Base-by-base conservation (phyloP, 768 basidiomycete genomes). In the Amylocystis lapponica region DNA sequence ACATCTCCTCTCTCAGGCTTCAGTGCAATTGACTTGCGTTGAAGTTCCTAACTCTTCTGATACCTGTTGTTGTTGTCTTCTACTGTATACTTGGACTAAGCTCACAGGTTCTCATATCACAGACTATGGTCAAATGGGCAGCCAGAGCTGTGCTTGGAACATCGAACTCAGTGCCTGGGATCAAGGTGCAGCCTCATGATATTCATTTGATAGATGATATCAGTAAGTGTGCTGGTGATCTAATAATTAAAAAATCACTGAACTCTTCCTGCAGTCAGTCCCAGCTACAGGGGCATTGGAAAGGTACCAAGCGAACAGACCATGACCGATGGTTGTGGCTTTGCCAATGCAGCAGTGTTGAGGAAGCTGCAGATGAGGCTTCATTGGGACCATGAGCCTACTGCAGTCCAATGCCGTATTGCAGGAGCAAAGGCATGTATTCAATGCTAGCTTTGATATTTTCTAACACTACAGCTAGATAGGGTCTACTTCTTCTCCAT, bases 271-370 rank as follows among this genome's bases (percentile, higher is more conserved):
- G 5, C 27, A 67, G 63, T 62, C 11, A 59, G 63, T 7, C 36
- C 46, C 13, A 43, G 44, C 5, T 60, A 51, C 30, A 29, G 39
- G 14, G 45, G 55, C 22, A 11, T 30, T 12, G 45, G 49, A 1
- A 61, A 66, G 37, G 49, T 41, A 1, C 52, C 59, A 0, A 54
- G 49, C 20, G 58, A 62, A 32, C 56, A 58, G 53, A 53, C 49
- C 6, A 75, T 85, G 66, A 87, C 86, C 0, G 86, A 88, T 54
- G 86, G 86, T 0, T 85, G 83, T 59, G 85, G 86, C 0, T 66
- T 76, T 21, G 79, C 86, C 2, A 88, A 84, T 52, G 70, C 68
- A 10, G 66, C 75, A 0, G 78, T 72, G 0, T 60, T 83, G 20
- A 36, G 48, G 5, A 3, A 14, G 5, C 39, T 65, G 5, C 41